Evolutionary conservation across 306 rosid genomes (phyloP), one percentile per base, ranked within the genome.

Genomic region (Lablab purpureus): DNA sequence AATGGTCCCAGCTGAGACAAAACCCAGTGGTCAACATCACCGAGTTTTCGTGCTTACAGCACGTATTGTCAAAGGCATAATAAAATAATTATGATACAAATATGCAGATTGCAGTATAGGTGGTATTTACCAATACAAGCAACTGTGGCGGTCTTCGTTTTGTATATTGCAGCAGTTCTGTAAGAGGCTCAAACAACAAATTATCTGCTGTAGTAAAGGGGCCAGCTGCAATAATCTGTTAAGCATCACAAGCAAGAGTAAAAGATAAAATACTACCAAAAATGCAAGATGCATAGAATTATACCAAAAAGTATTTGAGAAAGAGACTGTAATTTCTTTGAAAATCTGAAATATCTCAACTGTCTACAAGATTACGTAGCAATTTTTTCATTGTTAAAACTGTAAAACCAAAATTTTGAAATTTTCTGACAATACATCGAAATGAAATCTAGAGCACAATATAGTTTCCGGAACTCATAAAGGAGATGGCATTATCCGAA

Each of bases 141-240:
- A 95, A 82, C 78, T 93, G 97, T 25, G 99, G 96, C 13, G 72
- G 84, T 80, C 86, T 95, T 82, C 84, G 89, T 78, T 87, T 95
- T 87, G 98, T 98, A 83, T 91, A 91, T 85, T 90, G 83, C 40
- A 95, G 85, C 79, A 95, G 78, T 85, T 93, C 99, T 50, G 72
- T 83, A 73, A 95, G 86, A 78, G 98, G 98, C 81, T 93, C 99
- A 89, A 91, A 95, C 51, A 84, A 85, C 76, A 95, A 84, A 85
- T 95, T 95, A 89, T 91, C 99, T 56, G 87, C 82, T 23, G 99
- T 93, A 40, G 98, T 90, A 84, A 91, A 93, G 60, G 97, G 99
- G 75, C 98, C 99, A 2, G 98, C 92, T 23, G 98, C 98, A 67
- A 95, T 87, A 67, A 95, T 86, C 99, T 95, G 90, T 85, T n/a